Evolutionary conservation across 192 early-diverging fungal genomes (phyloP), one percentile per base, ranked within the genome.

Genomic region (Lobosporangium transversale): DNA sequence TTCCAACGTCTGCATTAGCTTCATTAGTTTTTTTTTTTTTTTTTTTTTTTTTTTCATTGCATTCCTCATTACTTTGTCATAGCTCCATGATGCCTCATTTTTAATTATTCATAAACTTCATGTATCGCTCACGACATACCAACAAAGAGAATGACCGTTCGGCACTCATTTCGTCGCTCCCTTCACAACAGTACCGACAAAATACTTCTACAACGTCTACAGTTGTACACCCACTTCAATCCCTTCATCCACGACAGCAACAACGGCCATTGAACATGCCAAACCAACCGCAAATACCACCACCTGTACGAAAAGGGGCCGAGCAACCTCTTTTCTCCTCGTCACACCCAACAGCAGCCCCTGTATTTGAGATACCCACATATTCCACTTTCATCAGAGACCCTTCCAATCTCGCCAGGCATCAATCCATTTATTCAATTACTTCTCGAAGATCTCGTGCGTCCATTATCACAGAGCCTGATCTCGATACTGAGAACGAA

Each of bases 381-480:
- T 74, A 74, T 53, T 74, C 70, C 11, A 47, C 70, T 44, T 74
- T 65, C 57, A 74, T 74, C 37, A 33, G 42, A 18, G 62, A 74
- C 43, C 61, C 61, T 6, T 21, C 62, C 18, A 65, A 74, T 24
- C 57, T 74, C 21, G 49, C 48, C 3, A 45, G 70, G 24, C 62
- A 74, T 24, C 70, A 74, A 27, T 74, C 70, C 33, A 44, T 74
- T 35, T 65, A 65, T 53, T 74, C 70, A 9, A 45, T 58, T 33
- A 54, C 60, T 18, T 74, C 70, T 7, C 70, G 48, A 37, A 74
- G 59, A 32, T 74, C 70, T 0, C 33, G 44, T 15, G 55, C 55
- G 5, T 74, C 70, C 52, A 60, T 74, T 50, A 74, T 74, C 57
- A 48, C 62, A 15, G 59, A 74, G n/a, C 70, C 70, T 11, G 70